Conservation (phyloP, 345 rosid species). For the Theobroma cacao region DNA sequence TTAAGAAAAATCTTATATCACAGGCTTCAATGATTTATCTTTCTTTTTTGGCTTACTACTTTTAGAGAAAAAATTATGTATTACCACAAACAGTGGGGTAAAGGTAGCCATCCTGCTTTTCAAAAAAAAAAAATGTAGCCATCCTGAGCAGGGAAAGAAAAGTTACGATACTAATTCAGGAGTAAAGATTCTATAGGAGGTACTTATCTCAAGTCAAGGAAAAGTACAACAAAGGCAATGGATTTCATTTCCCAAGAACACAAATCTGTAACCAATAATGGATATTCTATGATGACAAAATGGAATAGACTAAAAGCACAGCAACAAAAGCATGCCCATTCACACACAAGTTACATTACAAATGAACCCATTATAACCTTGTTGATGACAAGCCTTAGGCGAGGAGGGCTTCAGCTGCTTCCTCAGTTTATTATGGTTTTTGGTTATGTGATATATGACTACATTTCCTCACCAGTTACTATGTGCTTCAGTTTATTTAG, state of each 20-base stretch:
- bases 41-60: neutral
- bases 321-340: neutral
- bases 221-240: neutral
- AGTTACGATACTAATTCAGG: neutral
- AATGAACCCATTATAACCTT: neutral
- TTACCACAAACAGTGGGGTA: neutral
- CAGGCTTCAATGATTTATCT: neutral
- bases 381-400: neutral
- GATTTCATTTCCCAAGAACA: neutral
- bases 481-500: neutral
- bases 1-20: neutral
- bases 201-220: neutral
- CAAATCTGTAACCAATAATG: neutral
- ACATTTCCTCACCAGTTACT: neutral
- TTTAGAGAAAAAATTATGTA: neutral
- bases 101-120: neutral
- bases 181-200: neutral
- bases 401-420: neutral
- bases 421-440: neutral
- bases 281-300: neutral
- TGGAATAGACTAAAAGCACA: neutral
- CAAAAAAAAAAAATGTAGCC: too few species aligned
- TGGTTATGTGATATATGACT: neutral
- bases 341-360: neutral
- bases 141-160: neutral